Evolutionary conservation across 805 yeast species (phyloP).

Genomic region (Candida adriatica): DNA sequence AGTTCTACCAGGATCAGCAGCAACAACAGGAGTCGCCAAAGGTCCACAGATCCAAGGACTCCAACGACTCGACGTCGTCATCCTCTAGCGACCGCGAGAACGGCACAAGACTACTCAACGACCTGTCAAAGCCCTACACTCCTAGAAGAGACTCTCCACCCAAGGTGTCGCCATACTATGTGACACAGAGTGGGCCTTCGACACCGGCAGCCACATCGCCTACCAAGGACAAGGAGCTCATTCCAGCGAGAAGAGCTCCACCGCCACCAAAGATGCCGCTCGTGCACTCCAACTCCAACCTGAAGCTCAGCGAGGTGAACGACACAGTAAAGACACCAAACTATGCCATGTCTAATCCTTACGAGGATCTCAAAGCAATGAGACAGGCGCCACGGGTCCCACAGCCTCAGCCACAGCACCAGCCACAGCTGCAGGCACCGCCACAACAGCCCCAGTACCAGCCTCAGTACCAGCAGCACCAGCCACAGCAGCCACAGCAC

Average conservation of each 20-base stretch:
- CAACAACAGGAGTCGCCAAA: slow-evolving; percentile 2
- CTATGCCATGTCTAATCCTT: slow-evolving; percentile 24
- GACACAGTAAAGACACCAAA: slow-evolving; percentile 20
- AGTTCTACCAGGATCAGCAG: slow-evolving; percentile 53
- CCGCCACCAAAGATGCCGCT: slow-evolving; percentile 35
- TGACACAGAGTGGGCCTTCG: slow-evolving; percentile 8
- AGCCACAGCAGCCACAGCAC: slow-evolving; percentile 8
- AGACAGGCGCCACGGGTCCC: slow-evolving; percentile 26
- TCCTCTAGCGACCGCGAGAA: slow-evolving; percentile 13
- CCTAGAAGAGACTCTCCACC: slow-evolving; percentile 40
- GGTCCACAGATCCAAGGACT: slow-evolving; percentile 17
- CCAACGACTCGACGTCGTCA: slow-evolving; percentile 19
- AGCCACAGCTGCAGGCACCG: slow-evolving; percentile 1
- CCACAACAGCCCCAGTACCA: slow-evolving; percentile 7
- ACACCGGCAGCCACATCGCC: slow-evolving; percentile 3
- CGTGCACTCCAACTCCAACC: slow-evolving; percentile 9
- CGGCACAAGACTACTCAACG: slow-evolving; percentile 29
- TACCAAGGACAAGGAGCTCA: slow-evolving; percentile 25
- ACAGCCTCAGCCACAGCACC: slow-evolving; percentile 16
- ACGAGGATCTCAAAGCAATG: slow-evolving; percentile 19
- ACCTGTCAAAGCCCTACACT: slow-evolving; percentile 37
- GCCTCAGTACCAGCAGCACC: slow-evolving; percentile 15
- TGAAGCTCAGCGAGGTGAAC: slow-evolving; percentile 3
- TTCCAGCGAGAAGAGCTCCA: slow-evolving; percentile 51
- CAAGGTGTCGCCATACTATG: slow-evolving; percentile 22